phyloP scores from a whole-genome alignment of 1,284 basidiomycete genomes.

The Leccinum ponderosum region DNA sequence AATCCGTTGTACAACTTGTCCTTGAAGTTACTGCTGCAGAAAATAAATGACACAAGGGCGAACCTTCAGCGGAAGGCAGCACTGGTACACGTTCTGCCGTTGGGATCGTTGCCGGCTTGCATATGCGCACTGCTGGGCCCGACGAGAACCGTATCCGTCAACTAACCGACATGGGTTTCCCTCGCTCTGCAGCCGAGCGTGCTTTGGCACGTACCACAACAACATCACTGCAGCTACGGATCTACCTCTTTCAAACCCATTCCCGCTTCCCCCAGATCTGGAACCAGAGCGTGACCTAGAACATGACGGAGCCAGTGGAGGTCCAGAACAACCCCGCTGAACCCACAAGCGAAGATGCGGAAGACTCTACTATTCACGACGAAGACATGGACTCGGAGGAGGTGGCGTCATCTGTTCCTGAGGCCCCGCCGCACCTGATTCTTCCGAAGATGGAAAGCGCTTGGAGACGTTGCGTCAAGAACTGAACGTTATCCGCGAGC shows the following conservation, averaged over 20 bases:
- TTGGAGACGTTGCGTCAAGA: too few relatives aligned
- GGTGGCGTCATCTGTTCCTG: too few relatives aligned
- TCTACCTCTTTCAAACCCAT: conserved; percentile 81
- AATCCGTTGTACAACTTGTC: conserved; percentile 75
- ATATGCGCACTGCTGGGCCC: conserved; percentile 48
- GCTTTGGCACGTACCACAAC: conserved; percentile 87
- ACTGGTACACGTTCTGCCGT: conserved; percentile 30
- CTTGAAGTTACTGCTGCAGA: conserved; percentile 85
- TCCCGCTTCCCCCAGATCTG: conserved; percentile 62
- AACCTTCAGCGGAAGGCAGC: conserved; percentile 27
- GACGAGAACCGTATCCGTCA: conserved; percentile 80
- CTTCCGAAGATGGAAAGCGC: too few relatives aligned
- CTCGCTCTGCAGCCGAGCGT: conserved; percentile 79
- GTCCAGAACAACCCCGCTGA: conserved; percentile 24
- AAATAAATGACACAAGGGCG: conserved; percentile 67
- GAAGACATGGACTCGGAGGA: too few relatives aligned
- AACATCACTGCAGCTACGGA: conserved; percentile 92
- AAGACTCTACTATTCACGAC: too few relatives aligned
- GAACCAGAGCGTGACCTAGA: conserved; percentile 56
- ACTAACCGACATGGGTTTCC: conserved; percentile 97
- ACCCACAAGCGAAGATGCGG: too few relatives aligned
- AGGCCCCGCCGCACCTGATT: too few relatives aligned
- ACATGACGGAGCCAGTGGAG: conserved; percentile 34
- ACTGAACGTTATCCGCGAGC: conserved; percentile 52
- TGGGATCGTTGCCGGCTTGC: conserved; percentile 41